Percentiles rank a stretch among this genome's conserved stretches.
These are phyloP conservation scores for Lagerstroemia speciosa DNA, from an alignment of 345 rosid species.

Conservation along the genomic window DNA sequence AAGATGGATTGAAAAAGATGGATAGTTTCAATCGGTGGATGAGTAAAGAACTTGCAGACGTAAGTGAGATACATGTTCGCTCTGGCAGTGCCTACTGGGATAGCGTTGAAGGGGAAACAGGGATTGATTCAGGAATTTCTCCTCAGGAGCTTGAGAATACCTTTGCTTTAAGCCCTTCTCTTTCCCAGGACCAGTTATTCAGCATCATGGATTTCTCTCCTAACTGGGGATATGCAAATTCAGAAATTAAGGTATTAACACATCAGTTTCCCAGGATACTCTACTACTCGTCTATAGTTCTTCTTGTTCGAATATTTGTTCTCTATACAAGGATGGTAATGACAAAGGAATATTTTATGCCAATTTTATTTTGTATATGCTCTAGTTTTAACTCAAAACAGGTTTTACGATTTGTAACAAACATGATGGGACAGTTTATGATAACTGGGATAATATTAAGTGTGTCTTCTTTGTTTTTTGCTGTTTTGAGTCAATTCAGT, in stretches of 20 bases:
- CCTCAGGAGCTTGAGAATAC: conserved; percentile 44
- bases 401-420: background rate
- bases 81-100: conserved; percentile 62
- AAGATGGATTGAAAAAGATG: conserved; percentile 67
- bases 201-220: conserved; percentile 82
- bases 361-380: background rate
- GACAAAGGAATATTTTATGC: background rate
- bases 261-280: background rate
- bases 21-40: conserved; percentile 95
- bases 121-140: conserved; percentile 33
- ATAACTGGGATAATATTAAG: background rate
- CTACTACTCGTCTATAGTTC: background rate
- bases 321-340: background rate
- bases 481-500: background rate
- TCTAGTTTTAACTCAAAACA: background rate
- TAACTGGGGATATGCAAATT: conserved; percentile 61
- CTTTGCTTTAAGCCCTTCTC: conserved; percentile 56
- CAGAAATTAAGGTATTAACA: conserved; percentile 54
- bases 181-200: conserved; percentile 77
- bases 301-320: background rate
- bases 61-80: conserved; percentile 43
- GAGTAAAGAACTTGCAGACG: conserved; percentile 91
- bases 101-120: conserved; percentile 49
- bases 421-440: background rate
- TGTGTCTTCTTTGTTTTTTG: conserved; percentile 3